These are phyloP conservation scores for Fusarium veterinarium DNA, from an alignment of 2,329 filamentous ascomycete genomes.

Conservation along the genomic window DNA sequence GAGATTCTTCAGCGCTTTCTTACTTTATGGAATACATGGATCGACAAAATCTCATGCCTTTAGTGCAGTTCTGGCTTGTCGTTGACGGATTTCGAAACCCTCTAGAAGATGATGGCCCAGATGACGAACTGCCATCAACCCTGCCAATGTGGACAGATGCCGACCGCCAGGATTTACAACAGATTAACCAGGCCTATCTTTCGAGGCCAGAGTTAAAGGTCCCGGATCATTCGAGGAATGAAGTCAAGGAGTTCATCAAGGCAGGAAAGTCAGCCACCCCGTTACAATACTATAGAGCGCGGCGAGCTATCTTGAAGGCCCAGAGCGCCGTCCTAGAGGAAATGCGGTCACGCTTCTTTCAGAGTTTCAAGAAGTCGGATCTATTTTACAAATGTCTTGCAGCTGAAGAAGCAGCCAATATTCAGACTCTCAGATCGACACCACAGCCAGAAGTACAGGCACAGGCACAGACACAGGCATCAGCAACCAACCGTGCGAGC, in stretches of 20 bases:
- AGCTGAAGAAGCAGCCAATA: conserved; percentile 76
- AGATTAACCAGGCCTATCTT: conserved; percentile 92
- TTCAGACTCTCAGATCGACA: conserved; percentile 40
- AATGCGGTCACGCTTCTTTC: conserved; percentile 84
- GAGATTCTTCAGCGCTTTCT: conserved; percentile 89
- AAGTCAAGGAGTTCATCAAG: conserved; percentile 81
- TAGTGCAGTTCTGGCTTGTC: conserved; percentile 98
- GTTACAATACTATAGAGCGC: conserved; percentile 83
- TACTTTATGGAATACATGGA: conserved; percentile 99
- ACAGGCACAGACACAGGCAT: conserved; percentile 37
- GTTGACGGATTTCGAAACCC: conserved; percentile 97
- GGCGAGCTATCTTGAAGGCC: conserved; percentile 81
- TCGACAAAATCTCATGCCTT: conserved; percentile 82
- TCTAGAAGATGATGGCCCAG: conserved; percentile 78
- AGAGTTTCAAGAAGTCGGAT: conserved; percentile 90
- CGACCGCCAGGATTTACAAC: conserved; percentile 86
- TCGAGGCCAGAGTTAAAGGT: conserved; percentile 85
- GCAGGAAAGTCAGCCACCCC: conserved; percentile 81
- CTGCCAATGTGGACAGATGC: conserved; percentile 81
- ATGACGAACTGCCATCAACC: conserved; percentile 71
- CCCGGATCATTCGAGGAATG: conserved; percentile 72
- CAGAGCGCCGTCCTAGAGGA: conserved; percentile 87
- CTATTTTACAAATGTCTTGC: conserved; percentile 96
- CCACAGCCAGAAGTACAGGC: conserved; percentile 41
- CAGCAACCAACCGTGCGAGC: conserved; percentile 44